Conservation (phyloP, 306 rosid genomes). For the Rosa lucieae region DNA sequence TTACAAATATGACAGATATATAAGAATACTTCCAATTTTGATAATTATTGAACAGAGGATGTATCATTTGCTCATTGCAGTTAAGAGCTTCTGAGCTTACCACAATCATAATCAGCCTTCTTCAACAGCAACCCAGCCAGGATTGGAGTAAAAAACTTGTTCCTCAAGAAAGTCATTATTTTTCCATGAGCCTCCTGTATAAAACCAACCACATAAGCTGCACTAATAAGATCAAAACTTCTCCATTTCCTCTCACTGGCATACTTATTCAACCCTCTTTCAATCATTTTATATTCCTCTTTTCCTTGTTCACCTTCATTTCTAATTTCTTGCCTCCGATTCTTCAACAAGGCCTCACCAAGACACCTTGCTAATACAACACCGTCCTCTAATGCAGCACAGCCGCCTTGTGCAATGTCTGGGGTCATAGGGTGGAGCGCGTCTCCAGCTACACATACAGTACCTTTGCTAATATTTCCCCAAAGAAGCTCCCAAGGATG, state of each 20-base stretch:
- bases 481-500: constrained; percentile 63
- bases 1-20: not conserved
- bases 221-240: constrained; percentile 43
- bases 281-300: constrained; percentile 39
- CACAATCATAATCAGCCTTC: constrained; percentile 55
- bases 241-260: constrained; percentile 68
- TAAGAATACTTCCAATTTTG: not conserved
- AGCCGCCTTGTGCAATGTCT: constrained; percentile 78
- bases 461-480: constrained; percentile 60
- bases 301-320: constrained; percentile 14
- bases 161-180: constrained; percentile 42
- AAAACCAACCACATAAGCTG: constrained; percentile 48
- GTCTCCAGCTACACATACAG: constrained; percentile 74
- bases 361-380: constrained; percentile 64
- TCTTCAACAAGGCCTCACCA: constrained; percentile 43
- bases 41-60: not conserved
- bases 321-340: not conserved
- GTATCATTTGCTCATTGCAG: constrained; percentile 1
- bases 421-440: constrained; percentile 87
- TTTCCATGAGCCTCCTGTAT: constrained; percentile 39
- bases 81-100: constrained; percentile 31
- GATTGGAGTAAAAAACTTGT: constrained; percentile 42
- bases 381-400: constrained; percentile 68
- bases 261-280: constrained; percentile 55
- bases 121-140: constrained; percentile 24